Evolutionary conservation across 202 grass and related monocot species (phyloP), one percentile per base, ranked within the genome.

Genomic region (Saccharum hybrid): DNA sequence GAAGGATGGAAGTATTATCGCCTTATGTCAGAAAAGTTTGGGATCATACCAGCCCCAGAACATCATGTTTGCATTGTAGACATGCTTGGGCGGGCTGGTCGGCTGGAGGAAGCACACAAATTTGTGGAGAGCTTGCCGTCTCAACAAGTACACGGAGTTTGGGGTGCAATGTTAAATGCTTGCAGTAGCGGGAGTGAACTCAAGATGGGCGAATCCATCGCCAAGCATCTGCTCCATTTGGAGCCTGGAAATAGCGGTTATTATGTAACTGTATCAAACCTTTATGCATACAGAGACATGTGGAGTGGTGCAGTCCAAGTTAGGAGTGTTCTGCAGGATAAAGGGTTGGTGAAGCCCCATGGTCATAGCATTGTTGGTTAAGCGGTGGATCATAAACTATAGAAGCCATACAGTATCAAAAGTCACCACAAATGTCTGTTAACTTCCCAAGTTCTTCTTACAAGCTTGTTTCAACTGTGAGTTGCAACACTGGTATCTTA

Each of bases 221-320:
- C 89, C 23, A 76, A 85, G 12, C 85, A 90, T 75, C 74, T 95
- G 78, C 75, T 98, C 78, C 46, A 33, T 83, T 66, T 84, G 56
- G 88, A 93, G 64, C 92, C 83, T 85, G 87, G 82, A 82, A 95
- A 98, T 87, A 71, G 87, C 18, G 91, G 96, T 16, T 98, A 95
- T 46, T 87, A 98, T 80, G 89, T 98, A 40, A 98, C 92, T 6
- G 56, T 93, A 34, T 93, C 89, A 28, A 98, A 98, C 81, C 72
- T 98, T 38, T 98, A 87, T 83, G 91, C 87, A 2, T 52, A 78
- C 54, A 74, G 21, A 72, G 83, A 65, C 78, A 90, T 95, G 90
- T 93, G 85, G 89, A 63, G 46, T 85, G 75, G 88, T 72, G 90
- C 89, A n/a, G 49, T 86, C 56, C 68, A 88, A 86, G 72, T 91